A percentile compares a stretch with the other conserved stretches of the same genome.
phyloP scores from a whole-genome alignment of 192 early-diverging fungal species.

The Gigaspora rosea region DNA sequence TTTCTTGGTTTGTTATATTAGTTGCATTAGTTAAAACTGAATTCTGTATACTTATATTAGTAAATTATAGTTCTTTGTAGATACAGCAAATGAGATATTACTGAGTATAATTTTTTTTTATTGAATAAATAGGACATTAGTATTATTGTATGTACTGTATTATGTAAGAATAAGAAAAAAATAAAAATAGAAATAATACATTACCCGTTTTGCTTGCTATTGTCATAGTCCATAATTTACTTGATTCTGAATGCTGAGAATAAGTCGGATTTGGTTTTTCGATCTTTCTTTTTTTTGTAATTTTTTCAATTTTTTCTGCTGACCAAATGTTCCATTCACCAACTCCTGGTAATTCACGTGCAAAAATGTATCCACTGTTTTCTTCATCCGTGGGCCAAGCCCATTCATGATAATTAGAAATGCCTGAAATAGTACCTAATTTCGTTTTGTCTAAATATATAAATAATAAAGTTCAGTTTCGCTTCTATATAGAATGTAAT shows the following conservation, averaged over 20 bases:
- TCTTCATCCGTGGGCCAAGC: not conserved
- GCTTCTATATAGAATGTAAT: not conserved
- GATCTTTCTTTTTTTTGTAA: not conserved
- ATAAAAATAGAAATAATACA: too few relatives aligned
- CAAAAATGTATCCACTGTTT: not conserved
- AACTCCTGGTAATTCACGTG: not conserved
- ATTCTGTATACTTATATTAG: too few relatives aligned
- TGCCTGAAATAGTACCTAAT: not conserved
- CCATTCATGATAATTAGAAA: not conserved
- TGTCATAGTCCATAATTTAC: not conserved
- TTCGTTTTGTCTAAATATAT: not conserved
- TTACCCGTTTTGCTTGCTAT: not conserved
- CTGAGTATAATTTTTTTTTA: too few relatives aligned
- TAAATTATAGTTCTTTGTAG: too few relatives aligned
- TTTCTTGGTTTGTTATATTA: not conserved
- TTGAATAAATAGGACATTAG: not conserved
- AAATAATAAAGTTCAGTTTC: not conserved
- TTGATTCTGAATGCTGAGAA: not conserved
- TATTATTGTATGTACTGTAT: not conserved
- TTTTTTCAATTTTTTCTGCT: conserved; percentile 1
- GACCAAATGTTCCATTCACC: not conserved
- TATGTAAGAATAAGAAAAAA: not conserved
- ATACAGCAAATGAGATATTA: too few relatives aligned
- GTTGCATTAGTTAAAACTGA: not conserved
- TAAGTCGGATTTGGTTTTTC: not conserved